A percentile compares a stretch with the other conserved stretches of the same genome.
phyloP scores from a whole-genome alignment of 208 protist genomes.

The Leishmania guyanensis region DNA sequence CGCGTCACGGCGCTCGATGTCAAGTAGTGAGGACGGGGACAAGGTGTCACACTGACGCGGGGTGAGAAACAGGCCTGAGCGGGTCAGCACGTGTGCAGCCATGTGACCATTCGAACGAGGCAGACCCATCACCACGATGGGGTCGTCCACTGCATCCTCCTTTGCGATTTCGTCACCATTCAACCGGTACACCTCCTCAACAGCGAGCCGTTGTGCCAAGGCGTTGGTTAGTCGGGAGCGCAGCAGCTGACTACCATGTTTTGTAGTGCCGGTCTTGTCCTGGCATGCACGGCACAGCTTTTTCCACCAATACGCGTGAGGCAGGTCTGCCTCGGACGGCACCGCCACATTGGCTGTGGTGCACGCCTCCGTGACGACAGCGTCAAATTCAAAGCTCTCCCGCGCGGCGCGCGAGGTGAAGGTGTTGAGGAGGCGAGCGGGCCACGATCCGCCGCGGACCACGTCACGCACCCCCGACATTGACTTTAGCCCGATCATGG shows the following conservation, averaged over 20 bases:
- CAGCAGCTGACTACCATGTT: slow-evolving; percentile 65
- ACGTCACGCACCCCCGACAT: slow-evolving; percentile 90
- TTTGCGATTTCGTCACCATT: slow-evolving; percentile 75
- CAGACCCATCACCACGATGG: slow-evolving; percentile 83
- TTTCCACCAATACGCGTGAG: slow-evolving; percentile 76
- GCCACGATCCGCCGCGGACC: slow-evolving; percentile 41
- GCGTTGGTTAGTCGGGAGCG: slow-evolving; percentile 66
- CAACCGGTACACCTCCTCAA: slow-evolving; percentile 82
- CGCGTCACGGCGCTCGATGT: slow-evolving; percentile 58
- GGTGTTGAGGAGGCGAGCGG: slow-evolving; percentile 43
- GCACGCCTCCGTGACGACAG: slow-evolving; percentile 67
- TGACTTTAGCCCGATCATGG: slow-evolving; percentile 68
- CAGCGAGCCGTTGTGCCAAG: slow-evolving; percentile 72
- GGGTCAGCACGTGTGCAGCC: slow-evolving; percentile 81
- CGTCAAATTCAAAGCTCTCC: slow-evolving; percentile 65
- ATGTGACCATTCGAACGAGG: slow-evolving; percentile 89
- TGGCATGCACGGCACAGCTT: slow-evolving; percentile 83
- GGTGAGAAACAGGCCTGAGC: slow-evolving; percentile 79
- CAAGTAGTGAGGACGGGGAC: slow-evolving; percentile 66
- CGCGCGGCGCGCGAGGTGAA: slow-evolving; percentile 30
- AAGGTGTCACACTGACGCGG: slow-evolving; percentile 81
- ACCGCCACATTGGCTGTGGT: slow-evolving; percentile 46
- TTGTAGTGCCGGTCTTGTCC: slow-evolving; percentile 62
- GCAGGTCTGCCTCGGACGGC: slow-evolving; percentile 49
- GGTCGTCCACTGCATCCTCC: slow-evolving; percentile 52